Evolutionary conservation across 1,284 basidiomycete species (phyloP).

Genomic region (Vanrija sp.): DNA sequence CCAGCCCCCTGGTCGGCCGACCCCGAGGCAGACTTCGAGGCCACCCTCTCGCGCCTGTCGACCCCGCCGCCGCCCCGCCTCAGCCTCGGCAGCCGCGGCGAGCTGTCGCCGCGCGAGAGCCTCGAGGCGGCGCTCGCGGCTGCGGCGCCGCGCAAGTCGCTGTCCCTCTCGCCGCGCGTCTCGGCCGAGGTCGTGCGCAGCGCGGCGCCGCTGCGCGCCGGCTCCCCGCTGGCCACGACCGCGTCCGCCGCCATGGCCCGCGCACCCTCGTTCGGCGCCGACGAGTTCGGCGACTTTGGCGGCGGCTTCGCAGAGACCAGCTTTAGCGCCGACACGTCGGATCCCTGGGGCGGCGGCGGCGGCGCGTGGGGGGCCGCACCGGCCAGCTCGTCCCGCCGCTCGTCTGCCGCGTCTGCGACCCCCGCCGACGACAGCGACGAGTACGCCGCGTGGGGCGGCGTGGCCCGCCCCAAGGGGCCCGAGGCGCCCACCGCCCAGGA

Average conservation of each 20-base stretch:
- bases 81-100: too few species aligned
- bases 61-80: too few species aligned
- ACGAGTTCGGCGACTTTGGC: not conserved
- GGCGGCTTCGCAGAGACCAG: slow-evolving; percentile 8
- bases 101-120: slow-evolving; percentile 2
- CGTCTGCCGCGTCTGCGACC: too few species aligned
- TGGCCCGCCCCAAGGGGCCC: not conserved
- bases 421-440: slow-evolving; percentile 4
- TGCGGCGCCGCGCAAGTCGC: not conserved
- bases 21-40: too few species aligned
- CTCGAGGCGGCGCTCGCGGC: not conserved
- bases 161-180: not conserved
- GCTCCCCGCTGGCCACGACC: not conserved
- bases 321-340: slow-evolving; percentile 10
- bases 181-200: not conserved
- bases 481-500: slow-evolving; percentile 13
- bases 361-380: slow-evolving; percentile 4
- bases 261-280: not conserved
- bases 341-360: slow-evolving; percentile 25
- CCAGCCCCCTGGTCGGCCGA: not conserved
- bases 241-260: not conserved
- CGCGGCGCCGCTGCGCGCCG: not conserved
- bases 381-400: not conserved
- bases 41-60: too few species aligned
- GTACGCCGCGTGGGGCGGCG: slow-evolving; percentile 26